Base-by-base conservation (phyloP, 495 filamentous ascomycete species). In the Beverwykella pulmonaria region DNA sequence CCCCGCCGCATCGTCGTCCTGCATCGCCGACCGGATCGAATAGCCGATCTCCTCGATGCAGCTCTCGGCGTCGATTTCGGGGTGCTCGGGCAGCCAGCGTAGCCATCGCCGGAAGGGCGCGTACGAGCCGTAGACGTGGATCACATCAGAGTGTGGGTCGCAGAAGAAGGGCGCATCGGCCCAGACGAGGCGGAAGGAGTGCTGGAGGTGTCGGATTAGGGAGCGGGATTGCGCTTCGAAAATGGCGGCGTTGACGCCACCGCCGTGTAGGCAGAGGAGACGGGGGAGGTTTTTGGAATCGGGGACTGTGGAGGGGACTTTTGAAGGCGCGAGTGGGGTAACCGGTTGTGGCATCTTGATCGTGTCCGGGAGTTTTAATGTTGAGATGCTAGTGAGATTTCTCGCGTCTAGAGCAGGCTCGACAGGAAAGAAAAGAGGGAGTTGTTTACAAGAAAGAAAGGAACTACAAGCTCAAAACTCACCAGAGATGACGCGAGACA, bases 231-330 rank as follows among this genome's bases (percentile, higher is more conserved):
- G 88, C 0, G 75, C 59, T 23, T 75, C 75, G 76, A 89, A 89
- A 65, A 89, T 81, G n/a, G 77, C 64, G 1, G 79, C 84, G 68
- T 85, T 89, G 53, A 82, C 80, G 63, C 87, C 86, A 55, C 87
- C 86, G 71, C 88, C 87, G 74, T 90, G 87, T 52, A 90, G 80
- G 76, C 85, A 89, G 65, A 90, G 85, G 52, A 90, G 81, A 44
- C 86, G 85, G 14, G 86, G 86, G 30, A 84, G 77, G 65, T 3
- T 27, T 14, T 10, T 77, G 71, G 61, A 81, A 65, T 58, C 49
- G 14, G 63, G 68, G 53, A 59, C 36, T 39, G 58, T 67, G 30
- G 25, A 9, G 4, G 62, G 68, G 46, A 62, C 32, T 54, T 61
- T 68, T 41, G 59, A 68, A 19, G 22, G 19, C 20, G 48, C 41